Conservation (phyloP, 257 asterid species). For the Capsicum pubescens region DNA sequence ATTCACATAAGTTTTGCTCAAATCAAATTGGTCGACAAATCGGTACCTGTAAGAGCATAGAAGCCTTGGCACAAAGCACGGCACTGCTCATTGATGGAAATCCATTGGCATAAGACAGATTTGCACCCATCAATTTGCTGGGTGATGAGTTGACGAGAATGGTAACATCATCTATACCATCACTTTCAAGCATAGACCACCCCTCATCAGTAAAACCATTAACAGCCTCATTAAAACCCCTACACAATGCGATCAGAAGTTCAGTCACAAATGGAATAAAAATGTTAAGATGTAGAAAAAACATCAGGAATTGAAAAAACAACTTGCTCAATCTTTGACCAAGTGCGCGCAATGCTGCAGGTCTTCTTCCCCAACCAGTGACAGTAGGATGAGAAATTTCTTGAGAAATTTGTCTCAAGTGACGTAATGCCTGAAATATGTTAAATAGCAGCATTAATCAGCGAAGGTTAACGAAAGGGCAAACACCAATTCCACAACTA, state of each 20-base stretch:
- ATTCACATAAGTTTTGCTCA: conserved; percentile 9
- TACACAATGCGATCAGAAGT: conserved; percentile 38
- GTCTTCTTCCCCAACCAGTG: conserved; percentile 93
- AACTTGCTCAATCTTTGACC: conserved; percentile 93
- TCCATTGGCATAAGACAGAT: conserved; percentile 68
- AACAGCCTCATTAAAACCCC: conserved; percentile 99
- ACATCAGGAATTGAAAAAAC: conserved; percentile 26
- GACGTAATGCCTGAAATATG: conserved; percentile 77
- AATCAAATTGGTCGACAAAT: conserved; percentile 2
- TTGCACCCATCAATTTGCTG: conserved; percentile 72
- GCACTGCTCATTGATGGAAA: conserved; percentile 77
- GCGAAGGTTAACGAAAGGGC: not conserved
- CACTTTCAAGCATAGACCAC: conserved; percentile 86
- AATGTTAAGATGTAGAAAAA: not conserved
- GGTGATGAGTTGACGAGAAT: conserved; percentile 88
- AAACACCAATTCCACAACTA: not conserved
- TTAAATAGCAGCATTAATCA: not conserved
- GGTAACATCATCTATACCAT: conserved; percentile 92
- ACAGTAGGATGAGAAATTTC: conserved; percentile 85
- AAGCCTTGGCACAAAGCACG: conserved; percentile 90
- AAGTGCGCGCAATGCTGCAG: conserved; percentile 94
- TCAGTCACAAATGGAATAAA: conserved; percentile 18
- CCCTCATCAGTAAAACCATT: conserved; percentile 93
- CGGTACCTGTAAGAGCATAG: conserved; percentile 88
- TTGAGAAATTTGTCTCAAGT: conserved; percentile 87